Conservation (phyloP, 2,329 filamentous ascomycete species). For the Lachnellula cervina region DNA sequence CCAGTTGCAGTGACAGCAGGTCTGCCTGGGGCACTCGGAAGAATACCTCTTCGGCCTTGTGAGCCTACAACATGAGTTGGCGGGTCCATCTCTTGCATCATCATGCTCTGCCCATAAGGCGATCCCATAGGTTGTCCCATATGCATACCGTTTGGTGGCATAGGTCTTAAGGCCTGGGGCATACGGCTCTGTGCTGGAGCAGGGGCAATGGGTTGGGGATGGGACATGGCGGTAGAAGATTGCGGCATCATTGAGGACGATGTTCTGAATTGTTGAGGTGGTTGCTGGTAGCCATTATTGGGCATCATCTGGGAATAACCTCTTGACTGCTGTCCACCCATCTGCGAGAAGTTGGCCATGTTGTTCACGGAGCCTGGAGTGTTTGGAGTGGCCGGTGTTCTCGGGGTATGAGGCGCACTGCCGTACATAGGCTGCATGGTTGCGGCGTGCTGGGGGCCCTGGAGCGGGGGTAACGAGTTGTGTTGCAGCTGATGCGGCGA, state of each 20-base stretch:
- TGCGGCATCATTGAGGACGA: conserved; percentile 61
- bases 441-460: conserved; percentile 41
- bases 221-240: conserved; percentile 59
- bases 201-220: conserved; percentile 72
- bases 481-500: conserved; percentile 36
- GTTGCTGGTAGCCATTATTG: conserved; percentile 23
- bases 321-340: conserved; percentile 37
- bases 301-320: conserved; percentile 27
- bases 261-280: conserved; percentile 42
- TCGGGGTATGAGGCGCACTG: conserved; percentile 48
- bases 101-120: conserved; percentile 58
- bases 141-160: conserved; percentile 60
- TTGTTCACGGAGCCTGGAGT: conserved; percentile 51
- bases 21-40: conserved; percentile 84
- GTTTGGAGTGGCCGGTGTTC: conserved; percentile 58
- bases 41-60: conserved; percentile 83
- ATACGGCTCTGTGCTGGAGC: conserved; percentile 54
- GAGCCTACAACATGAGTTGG: conserved; percentile 92
- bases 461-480: conserved; percentile 48
- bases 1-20: conserved; percentile 71
- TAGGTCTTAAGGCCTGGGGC: conserved; percentile 58
- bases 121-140: conserved; percentile 51
- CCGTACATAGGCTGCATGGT: conserved; percentile 51
- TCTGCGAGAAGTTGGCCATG: conserved; percentile 52
- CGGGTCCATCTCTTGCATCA: conserved; percentile 54